A percentile compares a stretch with the other conserved stretches of the same genome.
Evolutionary conservation across 805 yeast genomes (phyloP).

Genomic region (Dipodascus albidus): DNA sequence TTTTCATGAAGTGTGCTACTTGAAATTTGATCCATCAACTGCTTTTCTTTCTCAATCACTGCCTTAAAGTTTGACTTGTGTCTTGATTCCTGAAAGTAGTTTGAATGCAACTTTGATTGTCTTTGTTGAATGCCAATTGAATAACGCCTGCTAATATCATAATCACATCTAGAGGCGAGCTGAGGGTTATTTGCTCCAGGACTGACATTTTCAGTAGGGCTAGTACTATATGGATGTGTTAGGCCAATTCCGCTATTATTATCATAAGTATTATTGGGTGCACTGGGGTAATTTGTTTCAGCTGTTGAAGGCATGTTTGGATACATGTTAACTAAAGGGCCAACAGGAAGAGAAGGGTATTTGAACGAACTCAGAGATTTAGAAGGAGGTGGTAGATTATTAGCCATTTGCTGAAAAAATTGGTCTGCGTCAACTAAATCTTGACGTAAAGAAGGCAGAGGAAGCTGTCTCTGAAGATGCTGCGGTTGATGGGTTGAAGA

Average conservation of each 20-base stretch:
- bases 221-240: neutral
- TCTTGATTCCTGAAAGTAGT: neutral
- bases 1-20: too few species aligned
- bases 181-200: slow-evolving; percentile 13
- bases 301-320: neutral
- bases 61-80: neutral
- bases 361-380: neutral
- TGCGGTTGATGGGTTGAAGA: slow-evolving; percentile 1
- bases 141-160: slow-evolving; percentile 16
- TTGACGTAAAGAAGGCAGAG: slow-evolving; percentile 28
- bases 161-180: slow-evolving; percentile 20
- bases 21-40: neutral
- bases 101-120: slow-evolving; percentile 5
- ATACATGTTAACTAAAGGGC: slow-evolving; percentile 6
- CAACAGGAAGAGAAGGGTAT: neutral
- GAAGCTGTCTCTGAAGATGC: slow-evolving; percentile 7
- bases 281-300: neutral
- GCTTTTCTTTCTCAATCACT: neutral
- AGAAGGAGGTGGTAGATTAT: slow-evolving; percentile 7
- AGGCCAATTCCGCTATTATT: slow-evolving; percentile 7
- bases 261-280: neutral
- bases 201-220: neutral
- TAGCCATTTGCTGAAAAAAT: slow-evolving; percentile 51
- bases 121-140: slow-evolving; percentile 20
- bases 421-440: slow-evolving; percentile 54